Percentiles rank a stretch among this genome's conserved stretches.
These are phyloP conservation scores for Cicer chorassanicum DNA, from an alignment of 306 rosid species.

Conservation along the genomic window DNA sequence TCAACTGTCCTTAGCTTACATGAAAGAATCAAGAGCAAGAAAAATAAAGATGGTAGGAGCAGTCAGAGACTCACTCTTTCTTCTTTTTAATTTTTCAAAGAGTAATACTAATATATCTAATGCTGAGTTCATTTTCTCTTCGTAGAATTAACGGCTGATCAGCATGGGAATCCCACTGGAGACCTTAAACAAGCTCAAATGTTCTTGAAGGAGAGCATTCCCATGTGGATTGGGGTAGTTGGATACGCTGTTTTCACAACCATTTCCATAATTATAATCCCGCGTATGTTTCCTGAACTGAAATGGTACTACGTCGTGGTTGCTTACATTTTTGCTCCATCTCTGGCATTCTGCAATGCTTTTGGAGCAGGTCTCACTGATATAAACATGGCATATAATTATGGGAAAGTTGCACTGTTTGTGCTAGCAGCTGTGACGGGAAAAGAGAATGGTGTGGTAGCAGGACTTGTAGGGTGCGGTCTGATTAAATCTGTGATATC, in stretches of 20 bases:
- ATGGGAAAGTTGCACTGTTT: constrained; percentile 88
- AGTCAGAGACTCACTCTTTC: not conserved
- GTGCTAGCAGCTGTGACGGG: constrained; percentile 65
- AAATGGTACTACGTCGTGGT: constrained; percentile 53
- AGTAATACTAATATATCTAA: constrained; percentile 15
- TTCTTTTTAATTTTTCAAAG: not conserved
- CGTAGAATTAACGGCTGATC: constrained; percentile 46
- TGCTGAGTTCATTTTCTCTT: constrained; percentile 25
- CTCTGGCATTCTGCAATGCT: constrained; percentile 95
- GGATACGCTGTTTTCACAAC: constrained; percentile 41
- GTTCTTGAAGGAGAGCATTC: constrained; percentile 74
- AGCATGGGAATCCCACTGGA: constrained; percentile 44
- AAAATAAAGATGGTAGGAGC: constrained; percentile 42
- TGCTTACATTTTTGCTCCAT: constrained; percentile 69
- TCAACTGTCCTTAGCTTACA: constrained; percentile 53
- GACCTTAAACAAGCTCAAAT: constrained; percentile 50
- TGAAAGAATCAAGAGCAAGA: constrained; percentile 52
- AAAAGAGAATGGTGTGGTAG: constrained; percentile 52
- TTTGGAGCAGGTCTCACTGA: constrained; percentile 95
- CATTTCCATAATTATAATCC: constrained; percentile 64
- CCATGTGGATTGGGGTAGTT: constrained; percentile 57
- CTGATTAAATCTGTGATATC: constrained; percentile 73
- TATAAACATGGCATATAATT: constrained; percentile 94
- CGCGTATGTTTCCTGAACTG: constrained; percentile 48
- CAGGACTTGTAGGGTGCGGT: constrained; percentile 80